Evolutionary conservation across 352 stramenopile genomes (phyloP).

Genomic region (Pythium apleroticum): DNA sequence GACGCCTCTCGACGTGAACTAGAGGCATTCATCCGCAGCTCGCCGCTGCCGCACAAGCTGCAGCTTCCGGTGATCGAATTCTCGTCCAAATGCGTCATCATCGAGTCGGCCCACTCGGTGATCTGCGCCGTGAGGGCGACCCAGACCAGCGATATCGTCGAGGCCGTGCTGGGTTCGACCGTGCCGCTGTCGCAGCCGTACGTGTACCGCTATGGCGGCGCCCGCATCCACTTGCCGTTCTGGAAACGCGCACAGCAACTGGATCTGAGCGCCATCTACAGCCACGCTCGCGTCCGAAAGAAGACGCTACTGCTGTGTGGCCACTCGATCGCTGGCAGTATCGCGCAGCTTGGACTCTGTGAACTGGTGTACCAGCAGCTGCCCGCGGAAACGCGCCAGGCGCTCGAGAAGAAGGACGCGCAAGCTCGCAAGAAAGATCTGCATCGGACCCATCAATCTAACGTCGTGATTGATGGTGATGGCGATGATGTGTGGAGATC

Average conservation of each 20-base stretch:
- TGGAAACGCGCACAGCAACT: slow-evolving; percentile 69
- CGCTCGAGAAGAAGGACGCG: slow-evolving; percentile 62
- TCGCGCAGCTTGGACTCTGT: slow-evolving; percentile 75
- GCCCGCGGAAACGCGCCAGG: slow-evolving; percentile 41
- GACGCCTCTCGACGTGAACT: slow-evolving; percentile 36
- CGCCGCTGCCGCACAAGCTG: slow-evolving; percentile 64
- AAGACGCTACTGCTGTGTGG: slow-evolving; percentile 79
- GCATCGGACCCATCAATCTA: slow-evolving; percentile 16
- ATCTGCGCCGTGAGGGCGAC: slow-evolving; percentile 73
- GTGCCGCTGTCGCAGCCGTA: slow-evolving; percentile 63
- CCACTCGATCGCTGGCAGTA: slow-evolving; percentile 82
- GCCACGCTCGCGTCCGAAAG: slow-evolving; percentile 39
- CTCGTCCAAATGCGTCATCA: slow-evolving; percentile 50
- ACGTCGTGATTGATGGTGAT: slow-evolving; percentile 11
- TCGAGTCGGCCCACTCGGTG: slow-evolving; percentile 60
- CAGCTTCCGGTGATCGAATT: slow-evolving; percentile 55
- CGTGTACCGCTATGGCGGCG: slow-evolving; percentile 70
- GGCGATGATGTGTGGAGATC: not conserved
- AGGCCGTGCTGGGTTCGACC: slow-evolving; percentile 68
- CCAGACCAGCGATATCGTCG: slow-evolving; percentile 54
- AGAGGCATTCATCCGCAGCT: slow-evolving; percentile 59
- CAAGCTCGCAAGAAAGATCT: slow-evolving; percentile 39
- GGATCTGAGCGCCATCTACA: slow-evolving; percentile 48
- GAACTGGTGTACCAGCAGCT: slow-evolving; percentile 76
- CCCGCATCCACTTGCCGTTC: slow-evolving; percentile 75